A percentile compares a stretch with the other conserved stretches of the same genome.
phyloP scores from a whole-genome alignment of 2,329 filamentous ascomycete species.

The Microdochium nivale region DNA sequence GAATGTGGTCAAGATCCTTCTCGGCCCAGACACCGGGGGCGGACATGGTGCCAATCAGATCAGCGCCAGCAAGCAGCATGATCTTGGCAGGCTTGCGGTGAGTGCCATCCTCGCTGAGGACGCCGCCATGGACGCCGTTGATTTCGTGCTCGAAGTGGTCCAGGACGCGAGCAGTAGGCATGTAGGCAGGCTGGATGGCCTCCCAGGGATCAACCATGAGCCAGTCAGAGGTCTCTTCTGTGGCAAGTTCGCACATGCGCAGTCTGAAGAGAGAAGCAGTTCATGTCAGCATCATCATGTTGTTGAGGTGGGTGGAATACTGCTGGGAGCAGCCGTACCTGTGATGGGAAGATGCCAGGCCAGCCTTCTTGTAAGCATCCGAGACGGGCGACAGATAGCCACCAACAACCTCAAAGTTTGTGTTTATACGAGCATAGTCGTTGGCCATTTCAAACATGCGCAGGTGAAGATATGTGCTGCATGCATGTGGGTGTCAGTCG shows the following conservation, averaged over 20 bases:
- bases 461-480: constrained; percentile 56
- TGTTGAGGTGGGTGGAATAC: neutral
- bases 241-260: constrained; percentile 79
- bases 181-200: constrained; percentile 74
- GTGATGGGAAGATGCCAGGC: constrained; percentile 64
- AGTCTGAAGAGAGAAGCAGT: constrained; percentile 34
- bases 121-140: constrained; percentile 68
- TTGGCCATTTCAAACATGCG: constrained; percentile 85
- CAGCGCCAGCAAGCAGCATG: constrained; percentile 72
- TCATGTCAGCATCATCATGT: constrained; percentile 8
- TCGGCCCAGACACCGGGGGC: constrained; percentile 71
- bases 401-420: constrained; percentile 75
- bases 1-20: constrained; percentile 79
- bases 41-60: constrained; percentile 67
- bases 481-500: neutral
- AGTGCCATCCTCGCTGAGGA: constrained; percentile 58
- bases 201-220: constrained; percentile 87
- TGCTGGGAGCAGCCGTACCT: constrained; percentile 30
- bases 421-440: constrained; percentile 68
- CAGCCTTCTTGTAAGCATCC: constrained; percentile 66
- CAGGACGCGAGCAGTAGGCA: constrained; percentile 80
- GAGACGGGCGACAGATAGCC: constrained; percentile 74
- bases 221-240: constrained; percentile 66
- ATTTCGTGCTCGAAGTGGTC: constrained; percentile 90
- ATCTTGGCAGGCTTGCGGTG: constrained; percentile 61